A percentile compares a stretch with the other conserved stretches of the same genome.
Evolutionary conservation across 768 basidiomycete genomes (phyloP).

Genomic region (Antrodiella citrinella): DNA sequence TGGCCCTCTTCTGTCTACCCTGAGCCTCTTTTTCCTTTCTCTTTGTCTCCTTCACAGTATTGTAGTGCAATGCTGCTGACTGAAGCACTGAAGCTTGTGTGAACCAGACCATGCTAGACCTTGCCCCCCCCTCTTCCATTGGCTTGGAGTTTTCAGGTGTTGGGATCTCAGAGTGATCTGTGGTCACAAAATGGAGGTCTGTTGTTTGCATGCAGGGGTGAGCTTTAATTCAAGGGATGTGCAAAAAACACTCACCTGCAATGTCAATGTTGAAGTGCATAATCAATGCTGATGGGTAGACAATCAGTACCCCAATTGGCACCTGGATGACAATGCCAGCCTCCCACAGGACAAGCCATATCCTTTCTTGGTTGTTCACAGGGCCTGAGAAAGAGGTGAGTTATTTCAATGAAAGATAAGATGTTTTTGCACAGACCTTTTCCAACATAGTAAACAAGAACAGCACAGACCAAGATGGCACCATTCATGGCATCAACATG

Average conservation of each 20-base stretch:
- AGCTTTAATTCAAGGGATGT: too few relatives aligned
- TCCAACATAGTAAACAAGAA: constrained; percentile 18
- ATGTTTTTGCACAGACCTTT: background rate
- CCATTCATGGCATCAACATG: constrained; percentile 26
- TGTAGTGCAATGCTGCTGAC: background rate
- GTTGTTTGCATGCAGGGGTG: too few relatives aligned
- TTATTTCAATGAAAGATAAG: background rate
- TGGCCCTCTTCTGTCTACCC: background rate
- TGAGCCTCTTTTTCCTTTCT: background rate
- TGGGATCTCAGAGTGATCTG: background rate
- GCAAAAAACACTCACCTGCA: background rate
- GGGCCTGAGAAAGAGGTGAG: background rate
- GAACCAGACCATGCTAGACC: constrained; percentile 4
- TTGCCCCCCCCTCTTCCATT: background rate
- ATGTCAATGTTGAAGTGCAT: constrained; percentile 29
- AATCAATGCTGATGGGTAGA: constrained; percentile 27
- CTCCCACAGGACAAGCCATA: constrained; percentile 31
- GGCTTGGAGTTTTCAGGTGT: background rate
- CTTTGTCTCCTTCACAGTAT: background rate
- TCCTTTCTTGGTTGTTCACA: background rate
- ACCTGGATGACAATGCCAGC: constrained; percentile 25
- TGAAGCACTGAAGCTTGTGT: constrained; percentile 5
- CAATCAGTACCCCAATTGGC: constrained; percentile 22
- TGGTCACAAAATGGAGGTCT: constrained; percentile 2
- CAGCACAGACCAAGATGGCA: constrained; percentile 20